Evolutionary conservation across 768 basidiomycete species (phyloP), one percentile per base, ranked within the genome.

Genomic region (Calvatia gigantea): DNA sequence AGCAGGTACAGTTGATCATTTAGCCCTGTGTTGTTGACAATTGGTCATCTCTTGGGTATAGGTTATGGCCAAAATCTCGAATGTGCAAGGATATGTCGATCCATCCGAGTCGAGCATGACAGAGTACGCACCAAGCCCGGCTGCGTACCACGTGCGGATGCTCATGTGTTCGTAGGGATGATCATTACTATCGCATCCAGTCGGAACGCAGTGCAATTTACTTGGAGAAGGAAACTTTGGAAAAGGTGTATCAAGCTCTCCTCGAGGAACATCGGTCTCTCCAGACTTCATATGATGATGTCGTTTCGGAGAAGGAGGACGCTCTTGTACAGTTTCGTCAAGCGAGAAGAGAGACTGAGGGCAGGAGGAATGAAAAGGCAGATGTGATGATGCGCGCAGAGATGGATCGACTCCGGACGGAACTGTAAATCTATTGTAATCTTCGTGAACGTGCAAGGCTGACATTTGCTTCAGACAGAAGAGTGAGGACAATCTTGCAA

Each of bases 401-500:
- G 69, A 85, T 94, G 49, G 92, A 95, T 65, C 77, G 89, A 32
- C 71, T 97, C 39, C 80, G 91, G 39, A 70, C 75, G 2, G 94
- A 94, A 58, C 78, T 98, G 94, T 97, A 73, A 80, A 94, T 80
- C 28, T 46, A 4, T 47, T 19, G 48, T 33, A n/a, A n/a, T 31
- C 50, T 23, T 51, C n/a, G 9, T 45, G 21, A 35, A 19, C 19
- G 39, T 58, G 49, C 17, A 41, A 21, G 51, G 6, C 51, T 50
- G 35, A 38, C 27, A 31, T 61, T 66, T 60, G 59, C 64, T 60
- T 60, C 71, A 95, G 94, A 62, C 89, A 91, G 74, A 96, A 91
- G 79, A 94, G 91, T 65, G 95, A 97, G 72, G 94, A 98, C 57
- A 90, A 90, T 64, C 78, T 98, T 15, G 87, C 85, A 15, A 78